phyloP scores from a whole-genome alignment of 768 basidiomycete genomes.

The Auricularia heimuer region DNA sequence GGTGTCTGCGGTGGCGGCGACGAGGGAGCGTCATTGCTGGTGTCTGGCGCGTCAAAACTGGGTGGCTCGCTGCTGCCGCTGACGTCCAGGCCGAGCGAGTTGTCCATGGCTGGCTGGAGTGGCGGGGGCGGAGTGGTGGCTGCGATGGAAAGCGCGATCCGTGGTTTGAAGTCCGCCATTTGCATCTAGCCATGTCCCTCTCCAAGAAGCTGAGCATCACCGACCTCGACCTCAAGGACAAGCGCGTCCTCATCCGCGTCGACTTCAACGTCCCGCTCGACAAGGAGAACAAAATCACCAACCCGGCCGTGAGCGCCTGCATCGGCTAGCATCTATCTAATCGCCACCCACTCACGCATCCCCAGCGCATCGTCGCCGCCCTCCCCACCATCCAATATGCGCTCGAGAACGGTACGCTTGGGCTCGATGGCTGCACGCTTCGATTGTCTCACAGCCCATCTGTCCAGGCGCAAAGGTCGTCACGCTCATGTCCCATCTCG shows the following conservation, averaged over 20 bases:
- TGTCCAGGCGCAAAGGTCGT: constrained; percentile 64
- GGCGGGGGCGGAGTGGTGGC: background rate
- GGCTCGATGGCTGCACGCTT: background rate
- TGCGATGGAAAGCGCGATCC: constrained; percentile 1
- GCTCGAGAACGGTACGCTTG: constrained; percentile 59
- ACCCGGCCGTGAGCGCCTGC: constrained; percentile 69
- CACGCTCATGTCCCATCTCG: constrained; percentile 95
- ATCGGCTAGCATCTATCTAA: constrained; percentile 2
- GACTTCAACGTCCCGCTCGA: constrained; percentile 92
- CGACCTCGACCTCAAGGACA: constrained; percentile 78
- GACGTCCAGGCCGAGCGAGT: constrained; percentile 67
- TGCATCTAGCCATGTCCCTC: constrained; percentile 62
- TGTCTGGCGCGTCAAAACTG: background rate
- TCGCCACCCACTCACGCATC: constrained; percentile 5
- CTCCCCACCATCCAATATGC: constrained; percentile 93
- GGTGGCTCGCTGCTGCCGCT: constrained; percentile 27
- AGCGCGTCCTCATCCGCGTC: constrained; percentile 87
- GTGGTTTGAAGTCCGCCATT: background rate
- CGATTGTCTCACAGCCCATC: constrained; percentile 8
- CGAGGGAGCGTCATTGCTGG: background rate
- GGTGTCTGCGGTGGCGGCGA: constrained; percentile 9
- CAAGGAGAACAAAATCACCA: constrained; percentile 76
- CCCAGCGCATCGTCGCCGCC: constrained; percentile 91
- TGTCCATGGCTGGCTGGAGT: constrained; percentile 27
- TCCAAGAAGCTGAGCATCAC: constrained; percentile 90